A percentile compares a stretch with the other conserved stretches of the same genome.
Conservation (phyloP, 495 filamentous ascomycete genomes). For the Penicillium bialowiezense region DNA sequence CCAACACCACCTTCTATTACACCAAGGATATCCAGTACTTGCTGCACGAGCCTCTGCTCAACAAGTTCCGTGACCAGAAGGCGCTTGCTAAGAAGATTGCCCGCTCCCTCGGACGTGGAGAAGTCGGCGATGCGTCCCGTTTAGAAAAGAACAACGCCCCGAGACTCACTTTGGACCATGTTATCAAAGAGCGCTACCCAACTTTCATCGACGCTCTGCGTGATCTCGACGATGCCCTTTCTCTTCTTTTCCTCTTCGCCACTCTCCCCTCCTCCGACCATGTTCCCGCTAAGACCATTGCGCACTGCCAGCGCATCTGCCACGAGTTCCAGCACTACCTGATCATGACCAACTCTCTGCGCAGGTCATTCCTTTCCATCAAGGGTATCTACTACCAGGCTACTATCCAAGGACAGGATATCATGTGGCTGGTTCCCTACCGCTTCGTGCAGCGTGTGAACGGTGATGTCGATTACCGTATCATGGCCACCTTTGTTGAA, state of each 20-base stretch:
- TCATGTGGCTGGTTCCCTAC: slow-evolving; percentile 96
- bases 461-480: slow-evolving; percentile 92
- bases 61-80: slow-evolving; percentile 97
- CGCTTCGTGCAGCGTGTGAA: slow-evolving; percentile 92
- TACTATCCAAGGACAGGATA: slow-evolving; percentile 95
- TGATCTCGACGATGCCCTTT: slow-evolving; percentile 94
- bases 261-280: slow-evolving; percentile 86
- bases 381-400: slow-evolving; percentile 99
- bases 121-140: slow-evolving; percentile 79
- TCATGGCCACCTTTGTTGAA: slow-evolving; percentile 98
- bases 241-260: slow-evolving; percentile 94
- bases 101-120: slow-evolving; percentile 82
- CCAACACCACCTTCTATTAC: slow-evolving; percentile 97
- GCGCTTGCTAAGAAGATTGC: slow-evolving; percentile 94
- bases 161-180: slow-evolving; percentile 86
- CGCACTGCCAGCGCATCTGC: slow-evolving; percentile 84
- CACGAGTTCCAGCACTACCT: slow-evolving; percentile 97
- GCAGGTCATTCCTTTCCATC: slow-evolving; percentile 95
- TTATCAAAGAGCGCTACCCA: slow-evolving; percentile 96
- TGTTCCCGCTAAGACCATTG: slow-evolving; percentile 89
- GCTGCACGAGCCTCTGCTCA: slow-evolving; percentile 91
- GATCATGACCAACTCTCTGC: slow-evolving; percentile 82
- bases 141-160: slow-evolving; percentile 84
- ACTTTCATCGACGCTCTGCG: slow-evolving; percentile 93
- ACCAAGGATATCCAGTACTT: slow-evolving; percentile 98